phyloP scores from a whole-genome alignment of 768 basidiomycete genomes.

The Kwoniella sp. region DNA sequence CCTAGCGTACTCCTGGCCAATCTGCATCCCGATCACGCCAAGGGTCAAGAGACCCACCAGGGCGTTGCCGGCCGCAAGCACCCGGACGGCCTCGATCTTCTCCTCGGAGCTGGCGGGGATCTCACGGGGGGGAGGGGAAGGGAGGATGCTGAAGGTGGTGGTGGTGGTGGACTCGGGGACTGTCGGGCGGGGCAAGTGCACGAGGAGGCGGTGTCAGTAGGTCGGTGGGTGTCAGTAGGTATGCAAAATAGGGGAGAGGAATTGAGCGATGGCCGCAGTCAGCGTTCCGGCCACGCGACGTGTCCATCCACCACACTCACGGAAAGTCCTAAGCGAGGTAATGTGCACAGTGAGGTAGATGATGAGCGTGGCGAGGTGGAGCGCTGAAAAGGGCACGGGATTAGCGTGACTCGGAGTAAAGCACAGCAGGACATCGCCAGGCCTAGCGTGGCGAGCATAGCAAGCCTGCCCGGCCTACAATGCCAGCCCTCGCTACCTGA shows the following conservation, averaged over 20 bases:
- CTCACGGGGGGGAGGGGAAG: constrained; percentile 38
- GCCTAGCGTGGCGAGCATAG: too few relatives aligned
- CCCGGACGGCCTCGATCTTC: constrained; percentile 69
- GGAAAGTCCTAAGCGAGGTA: constrained; percentile 71
- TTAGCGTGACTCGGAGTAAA: too few relatives aligned
- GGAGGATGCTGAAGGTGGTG: constrained; percentile 44
- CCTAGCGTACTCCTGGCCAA: constrained; percentile 77
- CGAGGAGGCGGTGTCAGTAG: background rate
- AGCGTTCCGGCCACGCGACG: too few relatives aligned
- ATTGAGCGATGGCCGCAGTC: too few relatives aligned
- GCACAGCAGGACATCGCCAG: too few relatives aligned
- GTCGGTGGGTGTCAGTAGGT: background rate
- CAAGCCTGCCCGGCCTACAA: too few relatives aligned
- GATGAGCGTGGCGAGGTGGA: constrained; percentile 70
- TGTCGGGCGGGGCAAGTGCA: constrained; percentile 6
- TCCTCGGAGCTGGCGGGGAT: constrained; percentile 56
- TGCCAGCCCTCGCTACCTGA: too few relatives aligned
- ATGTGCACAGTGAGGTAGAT: constrained; percentile 80
- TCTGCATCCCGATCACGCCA: constrained; percentile 55
- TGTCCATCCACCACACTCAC: too few relatives aligned
- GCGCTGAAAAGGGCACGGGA: constrained; percentile 60
- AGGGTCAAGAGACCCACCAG: constrained; percentile 69
- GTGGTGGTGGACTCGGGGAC: constrained; percentile 39
- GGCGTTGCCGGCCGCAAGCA: constrained; percentile 81
- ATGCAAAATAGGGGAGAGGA: background rate